These are phyloP conservation scores for Candida neerlandica DNA, from an alignment of 1,139 yeast genomes.

Conservation along the genomic window DNA sequence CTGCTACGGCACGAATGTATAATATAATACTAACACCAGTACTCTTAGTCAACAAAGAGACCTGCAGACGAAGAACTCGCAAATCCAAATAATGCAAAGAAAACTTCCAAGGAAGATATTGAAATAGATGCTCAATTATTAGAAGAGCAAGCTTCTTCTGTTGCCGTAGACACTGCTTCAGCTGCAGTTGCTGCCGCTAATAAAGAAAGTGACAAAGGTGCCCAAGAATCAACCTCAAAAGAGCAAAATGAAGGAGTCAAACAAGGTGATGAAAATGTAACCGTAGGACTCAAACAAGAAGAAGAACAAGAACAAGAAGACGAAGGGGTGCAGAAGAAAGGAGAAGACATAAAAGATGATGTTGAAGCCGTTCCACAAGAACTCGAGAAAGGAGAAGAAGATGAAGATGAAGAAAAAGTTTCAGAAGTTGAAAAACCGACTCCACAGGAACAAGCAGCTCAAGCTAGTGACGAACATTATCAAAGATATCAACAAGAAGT, in stretches of 20 bases:
- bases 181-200: slow-evolving; percentile 22
- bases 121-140: slow-evolving; percentile 53
- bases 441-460: slow-evolving; percentile 1
- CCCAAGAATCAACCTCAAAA: slow-evolving; percentile 31
- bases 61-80: slow-evolving; percentile 27
- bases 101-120: slow-evolving; percentile 28
- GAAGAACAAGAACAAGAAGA: background rate
- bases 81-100: slow-evolving; percentile 27
- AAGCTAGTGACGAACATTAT: slow-evolving; percentile 2
- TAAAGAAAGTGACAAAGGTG: slow-evolving; percentile 29
- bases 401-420: slow-evolving; percentile 14
- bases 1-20: background rate
- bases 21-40: background rate
- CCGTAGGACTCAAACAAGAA: background rate
- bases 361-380: background rate
- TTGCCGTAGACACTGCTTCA: slow-evolving; percentile 19
- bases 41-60: slow-evolving; percentile 22
- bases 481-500: slow-evolving; percentile 8
- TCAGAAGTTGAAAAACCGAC: background rate
- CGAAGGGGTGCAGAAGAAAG: background rate
- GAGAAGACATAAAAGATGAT: background rate
- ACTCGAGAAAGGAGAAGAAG: slow-evolving; percentile 15
- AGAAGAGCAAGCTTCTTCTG: slow-evolving; percentile 44
- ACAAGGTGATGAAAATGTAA: background rate
- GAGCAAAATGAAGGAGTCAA: background rate